phyloP scores from a whole-genome alignment of 73 alveolate genomes.

The Symbiodinium natans region DNA sequence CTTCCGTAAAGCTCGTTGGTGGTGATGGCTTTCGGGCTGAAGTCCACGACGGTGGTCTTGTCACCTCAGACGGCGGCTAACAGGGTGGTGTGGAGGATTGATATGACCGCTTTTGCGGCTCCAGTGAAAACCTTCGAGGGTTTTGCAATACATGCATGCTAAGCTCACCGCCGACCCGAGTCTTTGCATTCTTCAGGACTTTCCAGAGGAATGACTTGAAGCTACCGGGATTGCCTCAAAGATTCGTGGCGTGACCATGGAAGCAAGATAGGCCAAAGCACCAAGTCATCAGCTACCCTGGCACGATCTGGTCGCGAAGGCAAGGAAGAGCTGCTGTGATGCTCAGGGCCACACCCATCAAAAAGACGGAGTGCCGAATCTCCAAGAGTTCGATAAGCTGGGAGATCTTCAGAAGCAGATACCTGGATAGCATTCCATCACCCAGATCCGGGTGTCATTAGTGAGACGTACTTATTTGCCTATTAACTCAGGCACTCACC shows the following conservation, averaged over 20 bases:
- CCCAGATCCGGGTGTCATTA: not conserved
- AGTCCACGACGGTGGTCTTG: constrained; percentile 98
- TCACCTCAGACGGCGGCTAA: constrained; percentile 41
- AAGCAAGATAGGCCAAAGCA: too few relatives aligned
- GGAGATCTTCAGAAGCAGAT: constrained; percentile 97
- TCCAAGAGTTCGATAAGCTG: constrained; percentile 98
- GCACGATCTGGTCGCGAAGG: not conserved
- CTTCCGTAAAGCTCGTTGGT: constrained; percentile 98
- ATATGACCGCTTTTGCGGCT: too few relatives aligned
- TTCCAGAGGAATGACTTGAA: constrained; percentile 98
- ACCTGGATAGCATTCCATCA: constrained; percentile 19
- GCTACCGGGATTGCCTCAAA: not conserved
- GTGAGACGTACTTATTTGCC: too few relatives aligned
- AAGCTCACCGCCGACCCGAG: constrained; percentile 95
- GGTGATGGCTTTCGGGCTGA: constrained; percentile 98
- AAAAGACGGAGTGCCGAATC: constrained; percentile 99
- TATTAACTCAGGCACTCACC: constrained; percentile 25
- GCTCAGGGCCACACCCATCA: constrained; percentile 99
- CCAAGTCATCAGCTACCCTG: constrained; percentile 97
- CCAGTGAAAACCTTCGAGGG: too few relatives aligned
- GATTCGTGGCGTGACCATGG: too few relatives aligned
- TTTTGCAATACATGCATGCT: not conserved
- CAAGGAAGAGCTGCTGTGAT: too few relatives aligned
- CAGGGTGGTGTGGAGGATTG: too few relatives aligned
- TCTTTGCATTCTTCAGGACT: constrained; percentile 98